Evolutionary conservation across 345 rosid species (phyloP).

Genomic region (Gossypium mustelinum): DNA sequence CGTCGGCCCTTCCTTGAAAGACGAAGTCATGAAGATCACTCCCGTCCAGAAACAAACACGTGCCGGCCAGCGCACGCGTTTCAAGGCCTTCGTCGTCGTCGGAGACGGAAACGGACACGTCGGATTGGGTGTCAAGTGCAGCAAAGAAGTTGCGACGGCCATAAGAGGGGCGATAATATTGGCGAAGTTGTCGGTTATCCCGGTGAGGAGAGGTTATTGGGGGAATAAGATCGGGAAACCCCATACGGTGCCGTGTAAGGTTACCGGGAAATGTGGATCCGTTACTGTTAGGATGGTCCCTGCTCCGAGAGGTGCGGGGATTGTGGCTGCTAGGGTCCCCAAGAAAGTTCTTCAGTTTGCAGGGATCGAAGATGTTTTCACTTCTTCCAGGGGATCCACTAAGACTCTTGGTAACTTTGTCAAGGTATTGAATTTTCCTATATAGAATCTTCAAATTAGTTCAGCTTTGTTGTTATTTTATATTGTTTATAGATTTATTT

Average conservation of each 20-base stretch:
- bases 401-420: conserved; percentile 8
- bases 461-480: neutral
- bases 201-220: conserved; percentile 3
- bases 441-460: neutral
- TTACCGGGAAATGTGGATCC: conserved; percentile 1
- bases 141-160: conserved; percentile 7
- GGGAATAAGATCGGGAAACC: conserved; percentile 8
- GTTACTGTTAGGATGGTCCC: conserved; percentile 4
- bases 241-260: neutral
- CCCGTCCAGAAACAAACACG: conserved; percentile 12
- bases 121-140: conserved; percentile 4
- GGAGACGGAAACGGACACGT: conserved; percentile 11
- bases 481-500: neutral
- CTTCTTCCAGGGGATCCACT: conserved; percentile 6
- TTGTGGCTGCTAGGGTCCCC: conserved; percentile 9
- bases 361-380: conserved; percentile 3
- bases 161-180: neutral
- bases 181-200: neutral
- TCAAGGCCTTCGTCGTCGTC: conserved; percentile 6
- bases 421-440: neutral
- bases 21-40: conserved; percentile 10
- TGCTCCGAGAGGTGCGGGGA: conserved; percentile 2
- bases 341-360: conserved; percentile 7
- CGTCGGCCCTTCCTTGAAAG: conserved; percentile 9
- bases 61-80: conserved; percentile 9